Conservation (phyloP, 2,329 filamentous ascomycete species). For the Ambrosiella cleistominuta region DNA sequence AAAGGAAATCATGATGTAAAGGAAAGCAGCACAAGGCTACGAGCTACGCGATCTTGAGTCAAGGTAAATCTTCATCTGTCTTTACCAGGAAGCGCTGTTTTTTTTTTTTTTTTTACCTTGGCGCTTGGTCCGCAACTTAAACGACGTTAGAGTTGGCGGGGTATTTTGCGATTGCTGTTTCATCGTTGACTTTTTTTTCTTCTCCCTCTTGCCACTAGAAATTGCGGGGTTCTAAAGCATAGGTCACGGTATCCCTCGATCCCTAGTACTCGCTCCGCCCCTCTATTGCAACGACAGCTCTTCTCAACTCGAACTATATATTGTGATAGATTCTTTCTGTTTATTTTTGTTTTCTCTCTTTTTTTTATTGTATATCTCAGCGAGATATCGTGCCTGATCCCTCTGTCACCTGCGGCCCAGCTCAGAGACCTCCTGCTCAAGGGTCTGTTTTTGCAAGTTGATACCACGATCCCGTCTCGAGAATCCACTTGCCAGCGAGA, state of each 20-base stretch:
- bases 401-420: no score
- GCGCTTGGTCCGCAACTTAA: not conserved
- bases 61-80: not conserved
- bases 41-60: not conserved
- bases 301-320: not conserved
- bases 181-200: not conserved
- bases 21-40: not conserved
- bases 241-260: not conserved
- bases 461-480: not conserved
- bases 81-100: not conserved
- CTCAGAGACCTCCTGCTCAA: no score
- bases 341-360: no score
- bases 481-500: not conserved
- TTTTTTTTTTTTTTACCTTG: not conserved
- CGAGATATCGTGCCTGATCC: no score
- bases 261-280: not conserved
- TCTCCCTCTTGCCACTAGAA: not conserved
- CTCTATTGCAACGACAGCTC: not conserved
- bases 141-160: slow-evolving; percentile 1
- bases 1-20: not conserved
- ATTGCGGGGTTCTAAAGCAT: slow-evolving; percentile 4
- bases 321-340: no score
- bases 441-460: no score
- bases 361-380: no score
- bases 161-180: not conserved